These are phyloP conservation scores for Elongisporangium undulatum DNA, from an alignment of 352 stramenopile genomes.

Conservation along the genomic window DNA sequence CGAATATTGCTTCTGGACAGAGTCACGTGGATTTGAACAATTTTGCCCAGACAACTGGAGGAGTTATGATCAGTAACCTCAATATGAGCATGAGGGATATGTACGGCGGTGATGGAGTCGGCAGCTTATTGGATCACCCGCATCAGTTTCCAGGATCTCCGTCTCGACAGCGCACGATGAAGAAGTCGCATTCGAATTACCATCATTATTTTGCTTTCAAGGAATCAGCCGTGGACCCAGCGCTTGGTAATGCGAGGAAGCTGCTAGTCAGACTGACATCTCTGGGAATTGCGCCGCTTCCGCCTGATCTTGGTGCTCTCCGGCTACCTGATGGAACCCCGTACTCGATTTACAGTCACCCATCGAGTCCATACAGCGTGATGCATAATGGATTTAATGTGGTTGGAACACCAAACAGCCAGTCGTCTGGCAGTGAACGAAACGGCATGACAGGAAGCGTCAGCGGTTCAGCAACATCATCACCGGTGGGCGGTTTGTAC, in stretches of 20 bases:
- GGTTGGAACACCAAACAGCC: constrained; percentile 1
- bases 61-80: constrained; percentile 72
- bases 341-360: constrained; percentile 81
- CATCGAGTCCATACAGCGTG: constrained; percentile 56
- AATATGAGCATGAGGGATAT: constrained; percentile 82
- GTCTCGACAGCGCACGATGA: constrained; percentile 50
- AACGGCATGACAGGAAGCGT: not conserved
- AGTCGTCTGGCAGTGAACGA: not conserved
- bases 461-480: not conserved
- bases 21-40: constrained; percentile 53
- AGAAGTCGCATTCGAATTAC: constrained; percentile 60
- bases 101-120: constrained; percentile 64
- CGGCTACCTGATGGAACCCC: constrained; percentile 54
- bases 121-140: constrained; percentile 47
- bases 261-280: constrained; percentile 87
- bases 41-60: constrained; percentile 44
- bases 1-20: constrained; percentile 6
- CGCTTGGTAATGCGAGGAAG: constrained; percentile 80
- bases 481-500: not conserved
- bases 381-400: constrained; percentile 9
- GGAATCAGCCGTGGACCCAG: constrained; percentile 78
- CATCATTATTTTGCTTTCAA: constrained; percentile 76
- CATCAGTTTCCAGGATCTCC: constrained; percentile 47
- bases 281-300: constrained; percentile 90
- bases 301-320: constrained; percentile 86